These are phyloP conservation scores for Apiospora arundinis DNA, from an alignment of 2,329 filamentous ascomycete genomes.

Conservation along the genomic window DNA sequence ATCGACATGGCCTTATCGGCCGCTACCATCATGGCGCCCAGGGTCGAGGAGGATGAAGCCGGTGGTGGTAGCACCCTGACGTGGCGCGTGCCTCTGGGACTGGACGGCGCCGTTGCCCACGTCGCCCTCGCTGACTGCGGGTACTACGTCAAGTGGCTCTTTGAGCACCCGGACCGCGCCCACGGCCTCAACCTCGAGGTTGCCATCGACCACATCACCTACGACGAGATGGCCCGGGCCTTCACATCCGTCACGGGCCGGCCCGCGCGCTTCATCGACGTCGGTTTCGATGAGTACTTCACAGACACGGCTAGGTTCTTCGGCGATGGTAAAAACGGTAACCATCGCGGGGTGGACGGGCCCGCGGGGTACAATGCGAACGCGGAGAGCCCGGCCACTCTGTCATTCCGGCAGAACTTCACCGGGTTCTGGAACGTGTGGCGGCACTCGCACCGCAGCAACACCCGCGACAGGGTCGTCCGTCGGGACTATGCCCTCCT, in stretches of 20 bases:
- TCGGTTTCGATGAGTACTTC: conserved; percentile 44
- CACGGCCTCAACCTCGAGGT: not conserved
- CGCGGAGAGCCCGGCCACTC: conserved; percentile 37
- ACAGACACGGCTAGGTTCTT: not conserved
- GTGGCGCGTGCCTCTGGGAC: not conserved
- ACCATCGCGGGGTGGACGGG: conserved; percentile 27
- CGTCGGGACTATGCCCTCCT: conserved; percentile 54
- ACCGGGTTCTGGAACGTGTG: conserved; percentile 57
- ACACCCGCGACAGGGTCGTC: conserved; percentile 45
- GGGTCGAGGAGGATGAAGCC: not conserved
- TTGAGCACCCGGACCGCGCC: not conserved
- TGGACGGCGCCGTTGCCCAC: not conserved
- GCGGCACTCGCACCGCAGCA: conserved; percentile 45
- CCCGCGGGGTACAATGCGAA: conserved; percentile 47
- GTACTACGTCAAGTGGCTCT: conserved; percentile 1
- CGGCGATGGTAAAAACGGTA: conserved; percentile 21
- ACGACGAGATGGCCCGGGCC: conserved; percentile 47
- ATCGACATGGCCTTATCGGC: not conserved
- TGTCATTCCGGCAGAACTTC: conserved; percentile 55
- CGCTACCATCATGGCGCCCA: not conserved
- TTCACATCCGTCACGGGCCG: conserved; percentile 50
- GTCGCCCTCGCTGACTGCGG: not conserved
- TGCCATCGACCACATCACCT: conserved; percentile 41
- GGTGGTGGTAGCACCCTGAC: not conserved
- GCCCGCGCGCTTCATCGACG: conserved; percentile 47